Conservation (phyloP, 192 early-diverging fungal species). For the Entomortierella parvispora region DNA sequence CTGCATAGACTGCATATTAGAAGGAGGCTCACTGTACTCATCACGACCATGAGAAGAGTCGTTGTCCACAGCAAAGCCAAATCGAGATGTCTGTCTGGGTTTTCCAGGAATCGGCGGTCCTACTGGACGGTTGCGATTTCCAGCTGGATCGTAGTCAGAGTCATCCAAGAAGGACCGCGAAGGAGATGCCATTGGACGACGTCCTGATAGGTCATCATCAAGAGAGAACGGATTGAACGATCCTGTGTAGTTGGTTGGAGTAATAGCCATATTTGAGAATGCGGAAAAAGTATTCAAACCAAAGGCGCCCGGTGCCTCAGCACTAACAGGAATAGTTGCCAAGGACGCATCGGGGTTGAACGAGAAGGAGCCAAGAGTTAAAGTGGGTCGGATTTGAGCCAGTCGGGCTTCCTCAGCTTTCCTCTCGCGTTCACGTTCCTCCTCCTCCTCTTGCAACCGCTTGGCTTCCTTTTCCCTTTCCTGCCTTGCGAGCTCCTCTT, state of each 20-base stretch:
- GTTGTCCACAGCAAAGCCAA: slow-evolving; percentile 55
- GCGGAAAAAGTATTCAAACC: slow-evolving; percentile 35
- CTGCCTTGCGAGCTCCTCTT: not conserved
- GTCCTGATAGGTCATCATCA: slow-evolving; percentile 53
- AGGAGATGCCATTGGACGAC: slow-evolving; percentile 30
- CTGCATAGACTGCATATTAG: slow-evolving; percentile 59
- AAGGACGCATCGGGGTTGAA: slow-evolving; percentile 44
- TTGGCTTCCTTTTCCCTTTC: slow-evolving; percentile 8
- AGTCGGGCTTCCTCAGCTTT: slow-evolving; percentile 18
- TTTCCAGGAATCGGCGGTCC: slow-evolving; percentile 43
- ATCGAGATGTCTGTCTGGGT: slow-evolving; percentile 56
- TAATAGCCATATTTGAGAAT: slow-evolving; percentile 27
- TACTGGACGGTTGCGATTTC: slow-evolving; percentile 20
- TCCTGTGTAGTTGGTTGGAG: slow-evolving; percentile 52
- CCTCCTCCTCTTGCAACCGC: slow-evolving; percentile 5
- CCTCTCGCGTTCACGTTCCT: slow-evolving; percentile 5
- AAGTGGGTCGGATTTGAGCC: slow-evolving; percentile 19
- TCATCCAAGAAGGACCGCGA: slow-evolving; percentile 27
- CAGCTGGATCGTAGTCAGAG: slow-evolving; percentile 23
- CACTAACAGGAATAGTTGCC: slow-evolving; percentile 14
- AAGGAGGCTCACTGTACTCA: slow-evolving; percentile 15
- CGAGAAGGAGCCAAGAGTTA: slow-evolving; percentile 44
- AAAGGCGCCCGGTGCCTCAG: slow-evolving; percentile 12
- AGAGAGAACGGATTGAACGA: slow-evolving; percentile 59
- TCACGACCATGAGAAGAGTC: slow-evolving; percentile 29